Evolutionary conservation across 345 rosid species (phyloP).

Genomic region (Mallotus nudiflorus): DNA sequence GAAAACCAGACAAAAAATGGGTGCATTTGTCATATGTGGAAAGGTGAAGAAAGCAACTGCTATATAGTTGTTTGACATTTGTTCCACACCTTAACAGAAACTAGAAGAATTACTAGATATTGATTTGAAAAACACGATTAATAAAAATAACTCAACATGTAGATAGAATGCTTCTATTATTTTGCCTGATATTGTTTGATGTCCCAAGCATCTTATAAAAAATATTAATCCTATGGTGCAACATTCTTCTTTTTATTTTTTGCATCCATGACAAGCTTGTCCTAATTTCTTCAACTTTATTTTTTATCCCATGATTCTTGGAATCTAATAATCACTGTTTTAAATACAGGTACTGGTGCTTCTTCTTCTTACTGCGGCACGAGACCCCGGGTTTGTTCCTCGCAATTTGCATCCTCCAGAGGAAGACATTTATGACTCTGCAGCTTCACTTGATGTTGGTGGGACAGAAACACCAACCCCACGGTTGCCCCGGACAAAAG

Average conservation of each 20-base stretch:
- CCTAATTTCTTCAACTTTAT: not conserved
- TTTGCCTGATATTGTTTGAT: conserved; percentile 1
- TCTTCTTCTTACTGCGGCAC: conserved; percentile 48
- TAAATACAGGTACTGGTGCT: conserved; percentile 43
- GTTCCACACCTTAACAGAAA: too few relatives aligned
- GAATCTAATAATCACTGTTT: conserved; percentile 13
- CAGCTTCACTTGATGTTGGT: conserved; percentile 29
- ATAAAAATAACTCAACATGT: not conserved
- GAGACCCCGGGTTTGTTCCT: conserved; percentile 57
- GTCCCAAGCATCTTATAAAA: not conserved
- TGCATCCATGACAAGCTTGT: not conserved
- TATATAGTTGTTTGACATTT: too few relatives aligned
- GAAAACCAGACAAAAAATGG: not conserved
- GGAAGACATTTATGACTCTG: conserved; percentile 42
- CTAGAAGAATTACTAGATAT: too few relatives aligned
- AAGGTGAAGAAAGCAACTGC: too few relatives aligned
- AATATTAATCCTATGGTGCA: not conserved
- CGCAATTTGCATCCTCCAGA: conserved; percentile 50
- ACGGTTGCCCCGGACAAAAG: conserved; percentile 39
- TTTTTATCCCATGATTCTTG: not conserved
- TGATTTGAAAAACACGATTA: not conserved
- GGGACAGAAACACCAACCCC: conserved; percentile 43
- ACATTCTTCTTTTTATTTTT: not conserved
- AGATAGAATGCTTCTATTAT: conserved; percentile 2
- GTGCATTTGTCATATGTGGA: not conserved